A percentile compares a stretch with the other conserved stretches of the same genome.
Evolutionary conservation across 768 basidiomycete genomes (phyloP).

Genomic region (Lactarius vividus): DNA sequence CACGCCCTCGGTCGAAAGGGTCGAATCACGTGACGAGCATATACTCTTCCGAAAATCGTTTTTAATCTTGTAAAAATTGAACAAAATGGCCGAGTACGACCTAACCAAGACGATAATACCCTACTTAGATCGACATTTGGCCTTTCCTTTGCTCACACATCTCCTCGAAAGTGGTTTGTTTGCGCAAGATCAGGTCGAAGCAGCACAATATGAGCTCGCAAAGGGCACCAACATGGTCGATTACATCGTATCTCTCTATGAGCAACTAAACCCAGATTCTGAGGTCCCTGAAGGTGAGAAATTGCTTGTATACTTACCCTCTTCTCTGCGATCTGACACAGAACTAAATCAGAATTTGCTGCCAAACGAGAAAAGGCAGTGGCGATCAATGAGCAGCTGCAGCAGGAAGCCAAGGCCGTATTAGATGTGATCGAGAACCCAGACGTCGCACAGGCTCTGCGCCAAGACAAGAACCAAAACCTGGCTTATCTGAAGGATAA

Average conservation of each 20-base stretch:
- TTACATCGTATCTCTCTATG: conserved; percentile 79
- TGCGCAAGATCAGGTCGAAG: conserved; percentile 71
- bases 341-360: conserved; percentile 65
- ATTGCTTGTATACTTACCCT: not conserved
- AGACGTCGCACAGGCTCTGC: conserved; percentile 89
- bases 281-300: conserved; percentile 64
- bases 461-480: conserved; percentile 97
- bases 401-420: conserved; percentile 89
- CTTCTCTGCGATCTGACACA: conserved; percentile 11
- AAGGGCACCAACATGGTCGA: conserved; percentile 99
- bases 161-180: conserved; percentile 75
- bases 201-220: conserved; percentile 96
- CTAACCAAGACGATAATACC: conserved; percentile 88
- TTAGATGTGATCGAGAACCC: conserved; percentile 96
- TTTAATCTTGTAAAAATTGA: not conserved
- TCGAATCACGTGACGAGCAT: not conserved
- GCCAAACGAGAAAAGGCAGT: conserved; percentile 80
- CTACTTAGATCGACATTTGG: conserved; percentile 92
- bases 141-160: conserved; percentile 89
- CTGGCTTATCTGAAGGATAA: conserved; percentile 91
- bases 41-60: not conserved
- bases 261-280: conserved; percentile 72
- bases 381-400: conserved; percentile 76
- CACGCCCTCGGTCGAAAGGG: not conserved
- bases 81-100: conserved; percentile 82